Evolutionary conservation across 768 basidiomycete genomes (phyloP), one percentile per base, ranked within the genome.

Genomic region (Ephemerocybe angulata): DNA sequence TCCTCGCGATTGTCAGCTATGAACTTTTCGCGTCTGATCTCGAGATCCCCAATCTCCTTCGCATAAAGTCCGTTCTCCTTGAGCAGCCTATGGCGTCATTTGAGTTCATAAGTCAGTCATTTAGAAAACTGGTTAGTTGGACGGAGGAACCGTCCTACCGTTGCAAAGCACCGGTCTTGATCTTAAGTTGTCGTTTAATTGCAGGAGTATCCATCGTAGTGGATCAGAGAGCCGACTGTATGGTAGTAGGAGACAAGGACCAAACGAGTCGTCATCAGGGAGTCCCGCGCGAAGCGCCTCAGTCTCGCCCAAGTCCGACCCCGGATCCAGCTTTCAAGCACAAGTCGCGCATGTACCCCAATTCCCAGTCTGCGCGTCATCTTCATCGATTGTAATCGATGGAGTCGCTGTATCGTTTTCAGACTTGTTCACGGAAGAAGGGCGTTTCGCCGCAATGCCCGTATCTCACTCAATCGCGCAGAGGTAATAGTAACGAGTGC

Each of bases 11-110:
- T 80, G 49, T 82, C 80, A 11, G 78, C 79, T 54, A 81, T 68
- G 63, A 87, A 70, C 67, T 82, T 82, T 60, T 85, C 83, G n/a
- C 84, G 72, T 63, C 80, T 86, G 51, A 67, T 68, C 62, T 82
- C 72, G 59, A 82, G 77, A 30, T 83, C 75, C 57, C 74, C 79
- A 4, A 78, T 78, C 72, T 95, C 92, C 48, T 81, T 78, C 60
- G 70, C 72, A 68, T 93, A 93, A 19, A 84, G 59, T 24, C 63
- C 67, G 50, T 84, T 74, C 65, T 95, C 92, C 64, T 92, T 93
- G 57, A 72, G 65, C 35, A 89, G 73, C 25, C 88, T 90, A 59
- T 42, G 37, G 42, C 38, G 52, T 47, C 38, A n/a, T 54, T 42
- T 50, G 35, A 48, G n/a, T n/a, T 50, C 50, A 52, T 38, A 44